These are phyloP conservation scores for Oenanthe javanica DNA, from an alignment of 140 eudicot species.

Conservation along the genomic window DNA sequence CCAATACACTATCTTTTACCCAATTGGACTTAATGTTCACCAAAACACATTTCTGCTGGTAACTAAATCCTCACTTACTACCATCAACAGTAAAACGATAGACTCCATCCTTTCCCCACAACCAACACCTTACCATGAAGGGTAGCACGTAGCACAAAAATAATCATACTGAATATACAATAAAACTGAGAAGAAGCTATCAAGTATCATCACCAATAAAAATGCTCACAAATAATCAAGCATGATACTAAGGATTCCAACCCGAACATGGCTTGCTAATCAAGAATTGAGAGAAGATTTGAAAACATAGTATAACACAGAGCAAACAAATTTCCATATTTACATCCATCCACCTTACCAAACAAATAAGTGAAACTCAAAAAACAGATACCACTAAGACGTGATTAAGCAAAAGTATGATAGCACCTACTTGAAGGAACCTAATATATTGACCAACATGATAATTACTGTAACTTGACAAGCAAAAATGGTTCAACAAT, in stretches of 20 bases:
- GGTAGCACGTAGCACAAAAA: neutral
- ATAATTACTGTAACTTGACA: neutral
- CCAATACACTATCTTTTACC: conserved; percentile 58
- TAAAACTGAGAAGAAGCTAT: neutral
- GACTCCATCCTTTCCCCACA: neutral
- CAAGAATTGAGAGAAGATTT: neutral
- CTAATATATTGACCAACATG: neutral
- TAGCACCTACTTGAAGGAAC: neutral
- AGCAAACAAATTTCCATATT: neutral
- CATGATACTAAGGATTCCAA: neutral
- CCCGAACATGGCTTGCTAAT: neutral
- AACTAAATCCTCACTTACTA: conserved; percentile 20
- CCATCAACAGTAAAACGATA: neutral
- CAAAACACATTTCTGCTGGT: conserved; percentile 35
- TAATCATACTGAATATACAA: neutral
- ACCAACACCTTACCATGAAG: conserved; percentile 10
- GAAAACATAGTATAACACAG: neutral
- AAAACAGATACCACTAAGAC: neutral
- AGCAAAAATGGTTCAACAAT: neutral
- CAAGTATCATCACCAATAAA: neutral
- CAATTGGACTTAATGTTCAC: conserved; percentile 68
- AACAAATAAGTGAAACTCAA: neutral
- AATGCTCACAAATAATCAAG: neutral
- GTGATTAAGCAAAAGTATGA: neutral
- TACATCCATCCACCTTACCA: neutral